These are phyloP conservation scores for Bipolaris zeicola DNA, from an alignment of 2,329 filamentous ascomycete species.

Conservation along the genomic window DNA sequence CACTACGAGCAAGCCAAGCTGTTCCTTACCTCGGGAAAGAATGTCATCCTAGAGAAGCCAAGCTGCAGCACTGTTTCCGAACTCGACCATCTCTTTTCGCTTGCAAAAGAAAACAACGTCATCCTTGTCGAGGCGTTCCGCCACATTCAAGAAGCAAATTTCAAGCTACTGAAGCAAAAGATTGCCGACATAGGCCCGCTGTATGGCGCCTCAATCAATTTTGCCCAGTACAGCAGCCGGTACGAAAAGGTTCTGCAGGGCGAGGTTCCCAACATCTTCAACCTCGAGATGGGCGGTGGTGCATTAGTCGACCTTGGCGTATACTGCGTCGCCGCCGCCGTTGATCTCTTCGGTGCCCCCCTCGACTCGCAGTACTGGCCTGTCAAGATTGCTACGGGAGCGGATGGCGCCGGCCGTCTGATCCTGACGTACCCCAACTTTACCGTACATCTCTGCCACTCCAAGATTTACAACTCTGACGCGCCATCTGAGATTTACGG, in stretches of 20 bases:
- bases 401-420: slow-evolving; percentile 54
- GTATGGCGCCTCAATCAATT: slow-evolving; percentile 53
- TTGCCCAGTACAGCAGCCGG: slow-evolving; percentile 53
- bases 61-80: slow-evolving; percentile 52
- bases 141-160: slow-evolving; percentile 58
- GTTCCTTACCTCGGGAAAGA: slow-evolving; percentile 52
- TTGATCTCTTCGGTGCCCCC: slow-evolving; percentile 56
- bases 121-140: slow-evolving; percentile 57
- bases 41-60: slow-evolving; percentile 59
- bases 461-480: slow-evolving; percentile 53
- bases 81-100: slow-evolving; percentile 51
- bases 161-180: slow-evolving; percentile 50
- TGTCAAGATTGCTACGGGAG: slow-evolving; percentile 52
- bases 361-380: slow-evolving; percentile 51
- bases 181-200: slow-evolving; percentile 50
- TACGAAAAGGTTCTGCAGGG: slow-evolving; percentile 56
- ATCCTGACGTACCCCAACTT: slow-evolving; percentile 53
- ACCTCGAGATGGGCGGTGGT: slow-evolving; percentile 54
- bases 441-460: slow-evolving; percentile 50
- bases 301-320: slow-evolving; percentile 57
- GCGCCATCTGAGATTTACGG: slow-evolving; percentile 55
- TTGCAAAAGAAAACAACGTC: slow-evolving; percentile 50
- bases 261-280: slow-evolving; percentile 57
- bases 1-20: slow-evolving; percentile 55
- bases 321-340: slow-evolving; percentile 55